Conservation (phyloP, 2,329 filamentous ascomycete species). For the Phoma sp. region DNA sequence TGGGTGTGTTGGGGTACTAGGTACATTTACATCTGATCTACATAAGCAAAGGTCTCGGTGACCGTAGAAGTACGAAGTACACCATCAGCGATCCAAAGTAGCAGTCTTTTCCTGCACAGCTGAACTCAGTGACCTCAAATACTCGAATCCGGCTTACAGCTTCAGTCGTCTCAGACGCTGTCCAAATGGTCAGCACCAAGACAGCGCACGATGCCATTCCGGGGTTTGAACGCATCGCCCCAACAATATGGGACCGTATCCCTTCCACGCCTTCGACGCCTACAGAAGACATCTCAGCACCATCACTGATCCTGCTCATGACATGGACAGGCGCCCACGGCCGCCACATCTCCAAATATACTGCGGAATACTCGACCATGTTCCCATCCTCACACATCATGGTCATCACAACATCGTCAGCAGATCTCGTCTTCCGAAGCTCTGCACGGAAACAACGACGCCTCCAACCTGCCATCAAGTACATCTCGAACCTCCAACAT, state of each 20-base stretch:
- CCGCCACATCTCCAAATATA: constrained; percentile 35
- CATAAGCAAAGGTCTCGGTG: constrained; percentile 8
- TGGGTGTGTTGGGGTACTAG: not conserved
- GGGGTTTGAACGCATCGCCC: constrained; percentile 13
- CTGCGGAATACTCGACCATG: constrained; percentile 27
- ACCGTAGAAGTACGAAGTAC: constrained; percentile 1
- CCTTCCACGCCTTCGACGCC: constrained; percentile 13
- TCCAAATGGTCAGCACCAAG: constrained; percentile 2
- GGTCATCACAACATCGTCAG: constrained; percentile 33
- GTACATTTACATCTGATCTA: constrained; percentile 1
- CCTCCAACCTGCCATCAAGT: constrained; percentile 28
- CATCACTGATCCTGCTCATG: constrained; percentile 35
- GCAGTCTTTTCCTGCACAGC: not conserved
- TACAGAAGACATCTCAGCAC: constrained; percentile 1
- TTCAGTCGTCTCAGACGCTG: not conserved
- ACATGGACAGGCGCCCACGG: constrained; percentile 40
- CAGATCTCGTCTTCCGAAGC: constrained; percentile 33
- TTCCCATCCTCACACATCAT: constrained; percentile 36
- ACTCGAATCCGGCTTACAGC: not conserved
- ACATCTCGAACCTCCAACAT: constrained; percentile 20
- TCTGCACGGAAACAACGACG: constrained; percentile 26
- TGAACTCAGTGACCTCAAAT: not conserved
- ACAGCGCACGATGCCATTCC: constrained; percentile 5
- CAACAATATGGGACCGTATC: constrained; percentile 15
- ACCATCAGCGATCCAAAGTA: not conserved